Evolutionary conservation across 805 yeast genomes (phyloP), one percentile per base, ranked within the genome.

Genomic region (Vanderwaltozyma polyspora): DNA sequence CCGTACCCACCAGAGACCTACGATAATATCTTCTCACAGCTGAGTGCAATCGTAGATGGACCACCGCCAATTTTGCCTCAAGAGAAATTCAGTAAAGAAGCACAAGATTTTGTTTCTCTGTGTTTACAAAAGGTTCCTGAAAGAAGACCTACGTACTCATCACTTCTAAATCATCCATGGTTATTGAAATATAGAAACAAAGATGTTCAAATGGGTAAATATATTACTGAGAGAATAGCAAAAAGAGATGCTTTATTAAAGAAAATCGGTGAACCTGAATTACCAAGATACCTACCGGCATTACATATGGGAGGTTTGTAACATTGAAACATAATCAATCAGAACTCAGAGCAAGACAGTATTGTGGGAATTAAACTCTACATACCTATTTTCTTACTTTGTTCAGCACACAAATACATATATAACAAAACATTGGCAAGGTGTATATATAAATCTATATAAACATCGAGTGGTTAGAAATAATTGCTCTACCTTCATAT

Each of bases 1-100:
- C 98, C 98, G n/a, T 91, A 89, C 50, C 95, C 96, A 5, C 81
- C 95, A 1, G 97, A 91, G 49, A 81, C 95, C 3, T 86, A 76
- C 50, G 83, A 76, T 44, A 85, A 83, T 55, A 84, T 91, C 10
- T 87, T 91, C 50, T 79, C 91, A 6, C 98, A 91, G 60, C 68
- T 91, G 43, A 79, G 85, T 59, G 97, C 96, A 3, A 91, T 91
- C 49, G 96, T 91, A n/a, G 93, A 84, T 52, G 95, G 94, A 9
- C 86, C 81, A 19, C 85, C 95, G 4, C 95, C 95, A n/a, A 63
- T 64, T 30, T 62, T 86, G 33, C 87, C 87, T n/a, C 59, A 66
- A 2, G 70, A 59, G 32, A 62, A 60, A 46, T 91, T 72, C 52
- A 73, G 87, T 2, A 55, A 65, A 12, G 80, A 79, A 34, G 97